phyloP scores from a whole-genome alignment of 1,284 basidiomycete genomes.

The Bjerkandera adusta region DNA sequence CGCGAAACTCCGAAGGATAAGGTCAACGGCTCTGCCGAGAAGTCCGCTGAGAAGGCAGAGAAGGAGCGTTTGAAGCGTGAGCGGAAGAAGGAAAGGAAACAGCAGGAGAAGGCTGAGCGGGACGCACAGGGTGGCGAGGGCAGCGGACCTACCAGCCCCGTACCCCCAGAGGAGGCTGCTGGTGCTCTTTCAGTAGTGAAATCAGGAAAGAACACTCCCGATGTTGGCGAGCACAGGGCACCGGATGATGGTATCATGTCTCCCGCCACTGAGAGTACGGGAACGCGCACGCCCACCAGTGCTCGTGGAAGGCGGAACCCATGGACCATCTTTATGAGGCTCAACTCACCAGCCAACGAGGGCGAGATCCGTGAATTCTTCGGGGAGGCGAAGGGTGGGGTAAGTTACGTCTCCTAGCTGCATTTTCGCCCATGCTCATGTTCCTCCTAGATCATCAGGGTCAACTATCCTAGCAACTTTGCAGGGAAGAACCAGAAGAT shows the following conservation, averaged over 20 bases:
- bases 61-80: conserved; percentile 54
- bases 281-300: conserved; percentile 64
- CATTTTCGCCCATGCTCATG: conserved; percentile 8
- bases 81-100: conserved; percentile 57
- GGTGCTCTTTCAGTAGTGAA: conserved; percentile 25
- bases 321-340: conserved; percentile 83
- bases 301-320: conserved; percentile 66
- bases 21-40: conserved; percentile 27
- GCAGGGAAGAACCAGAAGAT: conserved; percentile 51
- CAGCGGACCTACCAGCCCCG: conserved; percentile 24
- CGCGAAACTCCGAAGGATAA: conserved; percentile 39
- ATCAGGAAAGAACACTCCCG: conserved; percentile 43
- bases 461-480: conserved; percentile 60
- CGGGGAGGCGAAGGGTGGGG: conserved; percentile 60
- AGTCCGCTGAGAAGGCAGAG: conserved; percentile 40
- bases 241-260: conserved; percentile 43
- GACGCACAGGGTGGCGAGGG: conserved; percentile 30
- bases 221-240: conserved; percentile 28
- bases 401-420: conserved; percentile 36
- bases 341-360: conserved; percentile 60
- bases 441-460: conserved; percentile 60
- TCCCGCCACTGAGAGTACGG: conserved; percentile 57
- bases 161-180: conserved; percentile 19
- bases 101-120: conserved; percentile 44
- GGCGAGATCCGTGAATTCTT: conserved; percentile 76